Evolutionary conservation across 257 asterid genomes (phyloP), one percentile per base, ranked within the genome.

Genomic region (Nicotiana undulata): DNA sequence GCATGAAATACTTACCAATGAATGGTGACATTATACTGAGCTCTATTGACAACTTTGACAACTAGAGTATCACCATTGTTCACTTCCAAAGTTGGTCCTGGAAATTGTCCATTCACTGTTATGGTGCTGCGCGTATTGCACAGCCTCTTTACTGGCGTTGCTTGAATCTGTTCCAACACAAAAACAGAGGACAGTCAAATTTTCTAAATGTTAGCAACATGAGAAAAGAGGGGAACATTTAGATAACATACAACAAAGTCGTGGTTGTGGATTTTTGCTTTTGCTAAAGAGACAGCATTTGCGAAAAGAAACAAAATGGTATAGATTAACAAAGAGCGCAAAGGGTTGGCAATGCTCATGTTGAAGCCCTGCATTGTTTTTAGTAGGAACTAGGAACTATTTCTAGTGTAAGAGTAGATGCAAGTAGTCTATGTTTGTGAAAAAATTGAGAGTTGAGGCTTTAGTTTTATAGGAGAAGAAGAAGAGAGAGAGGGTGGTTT

Each of bases 121-220:
- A 91, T 90, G 0, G 82, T 29, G 80, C 83, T 91, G 79, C 85
- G 98, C 52, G 90, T 92, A n/a, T 90, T 91, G 94, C 97, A 94
- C 90, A 93, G 93, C 91, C 97, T 93, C 91, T 88, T 94, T 94
- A 94, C 97, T 64, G 89, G 89, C 5, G 91, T 90, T 79, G 93
- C 97, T 89, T 93, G 93, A 79, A 94, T 83, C 98, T 94, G 78
- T 83, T 83, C 58, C 76, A 28, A 2, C 37, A 58, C 20, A 77
- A 32, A 31, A 28, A 58, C 3, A 34, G 31, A 37, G 32, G 3
- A 58, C 5, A 77, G 53, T 4, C 56, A 15, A 56, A 9, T n/a
- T 0, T 40, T 3, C 9, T 15, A 55, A 32, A 61, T 1, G 9
- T 5, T 12, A 28, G 70, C 3, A 3, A 22, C 65, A 53, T 4